Conservation (phyloP, 352 stramenopile genomes). For the Globisporangium alternatum region DNA sequence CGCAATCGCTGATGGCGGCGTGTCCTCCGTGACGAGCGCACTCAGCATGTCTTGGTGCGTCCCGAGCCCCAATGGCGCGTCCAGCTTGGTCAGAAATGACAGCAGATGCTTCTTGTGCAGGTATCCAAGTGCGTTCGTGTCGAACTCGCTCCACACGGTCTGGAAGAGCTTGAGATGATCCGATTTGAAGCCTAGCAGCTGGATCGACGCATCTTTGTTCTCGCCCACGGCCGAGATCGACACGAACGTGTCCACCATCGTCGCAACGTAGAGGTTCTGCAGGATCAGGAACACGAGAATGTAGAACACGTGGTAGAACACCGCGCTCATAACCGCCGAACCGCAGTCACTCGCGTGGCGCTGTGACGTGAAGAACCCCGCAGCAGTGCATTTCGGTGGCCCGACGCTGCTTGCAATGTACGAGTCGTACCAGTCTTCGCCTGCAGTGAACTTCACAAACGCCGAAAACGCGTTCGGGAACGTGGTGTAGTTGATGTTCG, state of each 20-base stretch:
- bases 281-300: constrained; percentile 74
- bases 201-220: constrained; percentile 49
- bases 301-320: constrained; percentile 84
- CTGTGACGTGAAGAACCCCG: constrained; percentile 24
- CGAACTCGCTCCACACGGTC: constrained; percentile 70
- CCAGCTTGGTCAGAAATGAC: constrained; percentile 45
- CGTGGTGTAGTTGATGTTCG: constrained; percentile 72
- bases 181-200: constrained; percentile 60
- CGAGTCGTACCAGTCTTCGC: constrained; percentile 83
- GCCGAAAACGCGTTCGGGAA: constrained; percentile 69
- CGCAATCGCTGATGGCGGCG: constrained; percentile 22
- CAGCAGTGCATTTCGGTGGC: constrained; percentile 55
- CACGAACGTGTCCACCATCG: constrained; percentile 82
- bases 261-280: constrained; percentile 80
- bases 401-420: constrained; percentile 67
- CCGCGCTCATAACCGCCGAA: constrained; percentile 47
- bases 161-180: constrained; percentile 68
- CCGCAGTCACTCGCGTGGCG: constrained; percentile 63
- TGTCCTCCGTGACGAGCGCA: constrained; percentile 35
- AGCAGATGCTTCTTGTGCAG: constrained; percentile 70
- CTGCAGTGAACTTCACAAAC: constrained; percentile 81
- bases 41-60: constrained; percentile 34
- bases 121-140: constrained; percentile 68
- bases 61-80: constrained; percentile 54
- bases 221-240: constrained; percentile 61